These are phyloP conservation scores for Cercospora sp. DNA, from an alignment of 2,329 filamentous ascomycete genomes.

Conservation along the genomic window DNA sequence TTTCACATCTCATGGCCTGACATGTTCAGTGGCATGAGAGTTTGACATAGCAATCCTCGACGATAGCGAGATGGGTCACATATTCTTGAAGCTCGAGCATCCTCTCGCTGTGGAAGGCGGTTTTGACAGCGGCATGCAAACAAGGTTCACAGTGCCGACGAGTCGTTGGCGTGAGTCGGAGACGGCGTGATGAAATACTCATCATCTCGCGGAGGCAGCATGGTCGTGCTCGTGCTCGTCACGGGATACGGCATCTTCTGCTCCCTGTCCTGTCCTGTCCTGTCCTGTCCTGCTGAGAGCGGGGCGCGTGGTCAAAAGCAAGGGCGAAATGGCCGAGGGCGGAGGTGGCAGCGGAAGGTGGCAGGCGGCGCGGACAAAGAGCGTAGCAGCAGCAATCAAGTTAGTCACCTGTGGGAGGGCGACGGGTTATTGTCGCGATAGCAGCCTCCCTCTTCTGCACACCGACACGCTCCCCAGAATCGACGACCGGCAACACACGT, in stretches of 20 bases:
- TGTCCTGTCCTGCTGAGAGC: background rate
- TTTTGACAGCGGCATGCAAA: background rate
- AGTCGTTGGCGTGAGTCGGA: background rate
- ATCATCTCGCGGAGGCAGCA: background rate
- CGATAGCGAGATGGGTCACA: background rate
- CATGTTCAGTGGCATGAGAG: background rate
- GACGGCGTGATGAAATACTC: background rate
- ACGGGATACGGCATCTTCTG: background rate
- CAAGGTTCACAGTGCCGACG: background rate
- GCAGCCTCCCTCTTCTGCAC: background rate
- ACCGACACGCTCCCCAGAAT: background rate
- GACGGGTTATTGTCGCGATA: background rate
- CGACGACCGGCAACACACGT: background rate
- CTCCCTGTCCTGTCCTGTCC: background rate
- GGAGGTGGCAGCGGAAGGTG: background rate
- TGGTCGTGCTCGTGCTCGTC: background rate
- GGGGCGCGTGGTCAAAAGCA: no score
- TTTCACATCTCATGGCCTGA: background rate
- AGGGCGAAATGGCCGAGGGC: background rate
- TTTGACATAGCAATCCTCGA: background rate
- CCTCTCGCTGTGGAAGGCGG: background rate
- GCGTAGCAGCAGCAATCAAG: background rate
- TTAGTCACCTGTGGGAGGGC: background rate
- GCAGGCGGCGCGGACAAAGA: background rate
- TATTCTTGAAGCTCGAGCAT: background rate